Base-by-base conservation (phyloP, 352 stramenopile genomes). In the Phytophthora colocasiae region DNA sequence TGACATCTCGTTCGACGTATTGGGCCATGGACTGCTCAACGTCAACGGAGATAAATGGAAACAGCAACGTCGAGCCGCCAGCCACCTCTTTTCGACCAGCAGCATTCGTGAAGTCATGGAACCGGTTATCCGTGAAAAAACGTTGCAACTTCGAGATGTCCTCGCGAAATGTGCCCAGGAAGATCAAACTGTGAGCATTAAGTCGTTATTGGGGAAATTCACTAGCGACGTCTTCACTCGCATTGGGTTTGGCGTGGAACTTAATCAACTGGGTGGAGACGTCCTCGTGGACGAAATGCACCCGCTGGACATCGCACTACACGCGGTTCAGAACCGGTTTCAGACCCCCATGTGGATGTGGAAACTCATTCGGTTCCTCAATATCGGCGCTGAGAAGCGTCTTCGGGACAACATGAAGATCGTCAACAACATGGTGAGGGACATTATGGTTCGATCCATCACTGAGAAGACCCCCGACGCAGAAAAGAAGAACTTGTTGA, bases 211-310 rank as follows among this genome's bases (percentile, higher is more conserved):
- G 15, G 43, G 65, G 36, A 68, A 82, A 12, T 81, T 90, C 51
- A 89, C 85, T 7, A 81, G 83, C 47, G 85, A 95, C 34, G 71
- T 86, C 6, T 91, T 95, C 63, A 78, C 72, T 11, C 77, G 84
- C 34, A 86, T 93, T 39, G 81, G 77, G 6, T 93, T 95, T 54
- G 85, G 83, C 19, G 69, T 90, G n/a, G 72, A 91, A 11, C 62
- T 93, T 10, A 48, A 78, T 7, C 57, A 69, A 7, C 59, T 91
- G 3, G 50, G 54, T 8, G 78, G 89, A 15, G 57, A 71, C 9
- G 54, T 55, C 6, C 24, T 24, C 22, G 41, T 69, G 9, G 77
- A 65, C n/a, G 24, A 43, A 4, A 68, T 26, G 29, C 54, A 71
- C 4, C 48, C 51, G 8, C 29, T 60, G 0, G 50, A 62, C 17